A percentile compares a stretch with the other conserved stretches of the same genome.
Conservation (phyloP, 73 alveolate species). For the Blepharisma stoltei region DNA sequence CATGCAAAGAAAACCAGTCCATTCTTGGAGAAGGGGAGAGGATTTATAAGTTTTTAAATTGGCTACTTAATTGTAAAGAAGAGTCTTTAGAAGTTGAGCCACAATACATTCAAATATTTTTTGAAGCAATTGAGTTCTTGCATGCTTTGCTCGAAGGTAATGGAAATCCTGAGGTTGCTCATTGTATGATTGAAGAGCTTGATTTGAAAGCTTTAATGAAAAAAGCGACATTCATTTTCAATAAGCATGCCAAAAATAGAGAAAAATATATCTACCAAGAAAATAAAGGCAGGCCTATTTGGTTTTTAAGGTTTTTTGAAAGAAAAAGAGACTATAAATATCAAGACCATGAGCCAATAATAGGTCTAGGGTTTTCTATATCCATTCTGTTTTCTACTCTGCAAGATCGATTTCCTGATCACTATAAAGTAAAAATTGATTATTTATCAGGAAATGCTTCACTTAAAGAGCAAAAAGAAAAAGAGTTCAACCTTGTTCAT, state of each 20-base stretch:
- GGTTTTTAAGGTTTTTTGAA: too few relatives aligned
- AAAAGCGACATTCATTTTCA: slow-evolving; percentile 1
- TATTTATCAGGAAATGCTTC: background rate
- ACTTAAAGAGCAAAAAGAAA: too few relatives aligned
- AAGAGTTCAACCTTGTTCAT: background rate
- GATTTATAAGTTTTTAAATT: slow-evolving; percentile 51
- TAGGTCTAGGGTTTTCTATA: slow-evolving; percentile 1
- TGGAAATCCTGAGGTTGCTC: background rate
- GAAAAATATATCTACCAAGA: background rate
- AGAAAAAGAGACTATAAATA: background rate
- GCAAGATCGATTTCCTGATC: slow-evolving; percentile 15
- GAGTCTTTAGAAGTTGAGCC: background rate
- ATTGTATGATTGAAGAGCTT: background rate
- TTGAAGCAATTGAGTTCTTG: background rate
- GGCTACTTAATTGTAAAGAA: slow-evolving; percentile 36
- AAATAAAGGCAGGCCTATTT: background rate
- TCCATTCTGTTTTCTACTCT: background rate
- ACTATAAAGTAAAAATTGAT: background rate
- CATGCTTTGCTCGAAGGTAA: slow-evolving; percentile 18
- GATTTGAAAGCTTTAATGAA: background rate
- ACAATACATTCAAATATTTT: background rate
- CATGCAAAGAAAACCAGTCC: slow-evolving; percentile 78
- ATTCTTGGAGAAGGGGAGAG: slow-evolving; percentile 61
- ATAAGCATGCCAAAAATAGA: background rate
- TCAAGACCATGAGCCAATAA: background rate